A percentile compares a stretch with the other conserved stretches of the same genome.
These are phyloP conservation scores for Penicillium paxilli DNA, from an alignment of 495 filamentous ascomycete species.

Conservation along the genomic window DNA sequence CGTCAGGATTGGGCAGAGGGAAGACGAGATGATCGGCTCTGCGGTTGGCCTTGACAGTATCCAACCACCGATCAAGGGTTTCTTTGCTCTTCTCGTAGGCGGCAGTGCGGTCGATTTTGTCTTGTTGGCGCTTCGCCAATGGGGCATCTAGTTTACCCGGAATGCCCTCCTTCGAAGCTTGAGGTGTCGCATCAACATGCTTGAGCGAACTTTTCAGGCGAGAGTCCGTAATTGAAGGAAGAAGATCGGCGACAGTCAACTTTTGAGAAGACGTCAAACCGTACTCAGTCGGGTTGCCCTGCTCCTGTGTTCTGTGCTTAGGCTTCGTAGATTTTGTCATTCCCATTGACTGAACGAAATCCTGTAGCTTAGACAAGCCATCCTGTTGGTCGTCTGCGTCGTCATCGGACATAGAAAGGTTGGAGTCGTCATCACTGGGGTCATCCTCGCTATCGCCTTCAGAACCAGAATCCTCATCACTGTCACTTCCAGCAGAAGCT, in stretches of 20 bases:
- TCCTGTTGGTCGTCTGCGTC: slow-evolving; percentile 57
- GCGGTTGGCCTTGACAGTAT: slow-evolving; percentile 92
- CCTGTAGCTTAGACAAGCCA: slow-evolving; percentile 63
- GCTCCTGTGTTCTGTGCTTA: slow-evolving; percentile 46
- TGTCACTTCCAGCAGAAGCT: slow-evolving; percentile 26
- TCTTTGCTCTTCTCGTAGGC: slow-evolving; percentile 92
- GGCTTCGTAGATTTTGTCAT: slow-evolving; percentile 32
- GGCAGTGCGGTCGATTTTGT: slow-evolving; percentile 77
- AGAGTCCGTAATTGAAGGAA: slow-evolving; percentile 72
- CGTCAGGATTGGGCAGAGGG: slow-evolving; percentile 73
- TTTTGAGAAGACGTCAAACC: slow-evolving; percentile 63
- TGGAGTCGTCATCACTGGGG: slow-evolving; percentile 49
- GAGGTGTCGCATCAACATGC: slow-evolving; percentile 52
- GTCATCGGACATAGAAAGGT: slow-evolving; percentile 56
- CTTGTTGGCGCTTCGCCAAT: slow-evolving; percentile 85
- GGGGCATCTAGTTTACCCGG: slow-evolving; percentile 80
- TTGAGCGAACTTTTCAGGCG: slow-evolving; percentile 78
- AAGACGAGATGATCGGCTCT: slow-evolving; percentile 91
- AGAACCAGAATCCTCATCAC: slow-evolving; percentile 33
- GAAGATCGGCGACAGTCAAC: slow-evolving; percentile 76
- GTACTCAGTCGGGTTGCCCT: slow-evolving; percentile 55
- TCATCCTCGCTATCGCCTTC: slow-evolving; percentile 49
- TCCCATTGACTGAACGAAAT: slow-evolving; percentile 69
- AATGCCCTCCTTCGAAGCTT: slow-evolving; percentile 47
- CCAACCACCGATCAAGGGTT: slow-evolving; percentile 84